Percentiles rank a stretch among this genome's conserved stretches.
Evolutionary conservation across 306 rosid species (phyloP).

Genomic region (Gynostemma pentaphyllum): DNA sequence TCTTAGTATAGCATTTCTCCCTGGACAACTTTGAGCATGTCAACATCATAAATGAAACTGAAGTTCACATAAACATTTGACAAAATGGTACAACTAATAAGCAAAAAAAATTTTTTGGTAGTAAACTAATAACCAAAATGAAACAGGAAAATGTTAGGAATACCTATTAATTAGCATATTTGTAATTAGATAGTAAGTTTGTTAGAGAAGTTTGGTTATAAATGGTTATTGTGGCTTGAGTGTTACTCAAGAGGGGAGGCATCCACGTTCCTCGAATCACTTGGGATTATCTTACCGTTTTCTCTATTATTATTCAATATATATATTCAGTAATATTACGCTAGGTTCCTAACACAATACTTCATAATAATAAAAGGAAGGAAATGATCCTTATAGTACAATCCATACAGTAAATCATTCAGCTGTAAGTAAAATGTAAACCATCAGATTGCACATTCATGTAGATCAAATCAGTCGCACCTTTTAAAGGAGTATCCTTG

Average conservation of each 20-base stretch:
- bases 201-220: no score
- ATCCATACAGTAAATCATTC: neutral
- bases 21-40: slow-evolving; percentile 34
- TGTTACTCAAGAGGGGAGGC: no score
- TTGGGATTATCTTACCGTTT: no score
- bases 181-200: no score
- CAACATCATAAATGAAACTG: slow-evolving; percentile 18
- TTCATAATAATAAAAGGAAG: neutral
- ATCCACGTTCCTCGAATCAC: no score
- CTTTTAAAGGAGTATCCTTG: slow-evolving; percentile 71
- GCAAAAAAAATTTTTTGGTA: no score
- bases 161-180: no score
- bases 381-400: neutral
- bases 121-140: neutral
- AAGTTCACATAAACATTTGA: slow-evolving; percentile 11
- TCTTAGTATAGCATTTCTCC: slow-evolving; percentile 87
- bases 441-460: neutral
- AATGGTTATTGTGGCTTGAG: no score
- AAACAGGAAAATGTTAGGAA: no score
- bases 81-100: slow-evolving; percentile 7
- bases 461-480: slow-evolving; percentile 20
- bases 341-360: no score
- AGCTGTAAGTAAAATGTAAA: neutral
- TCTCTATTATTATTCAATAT: no score
- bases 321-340: no score